Evolutionary conservation across 2,329 filamentous ascomycete species (phyloP), one percentile per base, ranked within the genome.

Genomic region (Aspergillus intermedius): DNA sequence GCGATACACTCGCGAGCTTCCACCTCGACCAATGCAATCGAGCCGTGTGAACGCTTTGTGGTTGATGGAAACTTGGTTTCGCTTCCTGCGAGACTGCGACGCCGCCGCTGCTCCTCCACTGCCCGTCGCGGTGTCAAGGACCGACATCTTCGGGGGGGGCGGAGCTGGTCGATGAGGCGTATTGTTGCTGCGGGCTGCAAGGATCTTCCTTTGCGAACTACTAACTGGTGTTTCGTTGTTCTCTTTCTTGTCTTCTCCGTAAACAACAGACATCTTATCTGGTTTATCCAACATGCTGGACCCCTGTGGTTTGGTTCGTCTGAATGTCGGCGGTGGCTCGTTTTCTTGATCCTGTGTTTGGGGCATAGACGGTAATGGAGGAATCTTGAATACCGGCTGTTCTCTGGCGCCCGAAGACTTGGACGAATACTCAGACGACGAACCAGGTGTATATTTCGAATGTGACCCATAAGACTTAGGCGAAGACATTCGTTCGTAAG

Each of bases 91-190:
- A 37, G 77, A 76, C 61, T 91, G 87, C 3, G 82, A 79, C 3
- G 88, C 83, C 0, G 87, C 84, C 4, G 87, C 83, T 22, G 89
- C 87, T 12, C 91, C 91, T 3, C 87, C 89, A 9, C 84, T 84
- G 1, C 86, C 82, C 1, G 91, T 96, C 2, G 90, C 91, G 3
- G 91, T 86, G 57, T 97, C 90, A n/a, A 96, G 74, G 6, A 95
- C 86, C 1, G 88, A 93, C 91, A 97, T 97, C 69, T 96, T 97
- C 1, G 93, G 91, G 6, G 90, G 90, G 2, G 91, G 91, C 15
- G 76, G 85, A 2, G 88, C 88, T 19, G 86, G 79, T 57, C 90
- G 78, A 60, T 82, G 86, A 9, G 90, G 90, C 3, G 89, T 95
- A 60, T 86, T 86, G 49, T 74, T 78, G 59, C 77, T 82, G 52